Base-by-base conservation (phyloP, 164 flowering plant species). In the Santalum album region DNA sequence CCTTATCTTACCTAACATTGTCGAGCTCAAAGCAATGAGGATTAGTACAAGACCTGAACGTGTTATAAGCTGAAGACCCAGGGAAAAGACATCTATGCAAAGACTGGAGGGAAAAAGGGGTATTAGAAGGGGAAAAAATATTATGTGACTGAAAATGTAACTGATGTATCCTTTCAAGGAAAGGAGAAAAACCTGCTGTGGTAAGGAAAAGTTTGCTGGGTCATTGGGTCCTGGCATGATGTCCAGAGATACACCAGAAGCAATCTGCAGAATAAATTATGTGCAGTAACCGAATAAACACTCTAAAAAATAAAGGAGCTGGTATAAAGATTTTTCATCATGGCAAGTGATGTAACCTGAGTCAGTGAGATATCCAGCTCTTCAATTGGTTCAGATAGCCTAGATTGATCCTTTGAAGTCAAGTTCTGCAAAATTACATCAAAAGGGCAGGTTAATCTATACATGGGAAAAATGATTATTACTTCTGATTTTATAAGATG, bases 11-110 rank as follows among this genome's bases (percentile, higher is more conserved):
- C 98, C 86, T 73, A 53, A 84, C 50, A 62, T 63, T 66, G 53
- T 92, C 96, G 65, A 89, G 72, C 65, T 84, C 84, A 70, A 92
- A 92, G 34, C 68, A 73, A 75, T 92, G 96, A 57, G 98, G 98
- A 57, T 91, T 91, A 25, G 90, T 77, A 68, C 96, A 86, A 57
- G 96, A 83, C 61, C 74, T 64, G 55, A 89, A 89, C 34, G 96
- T 87, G 71, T 83, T 83, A 71, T 78, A 92, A 17, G 78, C 62
- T 56, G 91, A 76, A 49, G 96, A 76, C 44, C 94, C 91, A 54
- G 91, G 95, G 68, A 92, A 84, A 60, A 89, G 96, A 73, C 94
- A 92, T 68, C 80, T 73, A 54, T 89, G 72, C 77, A 92, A 62
- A 58, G 96, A 83, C 96, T 92, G 82, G 64, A 69, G 63, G 36